Evolutionary conservation across 2,329 filamentous ascomycete species (phyloP), one percentile per base, ranked within the genome.

Genomic region (Plenodomus lindquistii): DNA sequence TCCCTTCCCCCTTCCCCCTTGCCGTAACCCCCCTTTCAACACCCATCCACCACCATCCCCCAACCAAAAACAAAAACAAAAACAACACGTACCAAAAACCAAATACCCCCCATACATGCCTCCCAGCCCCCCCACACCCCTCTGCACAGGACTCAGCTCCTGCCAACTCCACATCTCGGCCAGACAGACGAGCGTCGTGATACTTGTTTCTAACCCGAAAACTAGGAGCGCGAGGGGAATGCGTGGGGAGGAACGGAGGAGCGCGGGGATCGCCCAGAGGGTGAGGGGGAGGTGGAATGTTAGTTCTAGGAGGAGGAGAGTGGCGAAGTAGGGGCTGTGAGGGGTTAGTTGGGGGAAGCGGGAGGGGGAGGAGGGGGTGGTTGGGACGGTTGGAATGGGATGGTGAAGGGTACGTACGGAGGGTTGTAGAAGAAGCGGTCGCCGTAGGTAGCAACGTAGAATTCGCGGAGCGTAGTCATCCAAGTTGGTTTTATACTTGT

Each of bases 111-210:
- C 69, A 60, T 74, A 75, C 62, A 74, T 67, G 1, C 68, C 70
- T 1, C 65, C 65, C 42, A 75, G 42, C 29, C 66, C 66, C 15
- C 39, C 20, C 29, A 58, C 4, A 0, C 68, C 68, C 42, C 58
- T 62, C 57, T 71, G 68, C 44, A 48, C 50, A 13, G 43, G 34
- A 11, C 45, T 67, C 52, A 72, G 50, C 31, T 67, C 60, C 24
- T 60, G 54, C 72, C 85, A 88, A 54, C 74, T 76, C 69, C 81
- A 71, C 56, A 81, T 82, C 47, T 88, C 85, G 2, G 79, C 76
- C 38, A 88, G 76, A 60, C 85, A 88, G 0, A 82, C 82, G 36
- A 82, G 60, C 0, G 85, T 87, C 1, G 85, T 86, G 46, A 87
- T 54, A 29, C 78, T 81, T 0, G 83, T 81, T 60, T 86, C 78